Percentiles rank a stretch among this genome's conserved stretches.
phyloP scores from a whole-genome alignment of 78 protist genomes.

The Protostelium mycophagum region DNA sequence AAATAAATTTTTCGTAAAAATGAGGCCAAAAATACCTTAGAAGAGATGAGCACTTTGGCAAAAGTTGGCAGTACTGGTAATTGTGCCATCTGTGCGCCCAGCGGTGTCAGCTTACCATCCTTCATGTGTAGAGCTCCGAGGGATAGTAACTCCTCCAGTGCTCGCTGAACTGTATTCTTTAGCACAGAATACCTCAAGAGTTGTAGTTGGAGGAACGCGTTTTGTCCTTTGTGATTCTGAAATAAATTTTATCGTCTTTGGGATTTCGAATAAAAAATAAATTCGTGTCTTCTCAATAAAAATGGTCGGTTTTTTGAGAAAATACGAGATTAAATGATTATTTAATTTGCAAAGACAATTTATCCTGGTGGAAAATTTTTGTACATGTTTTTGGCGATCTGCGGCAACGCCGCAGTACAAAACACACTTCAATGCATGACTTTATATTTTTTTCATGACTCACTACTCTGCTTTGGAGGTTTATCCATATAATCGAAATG shows the following conservation, averaged over 20 bases:
- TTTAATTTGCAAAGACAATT: no score
- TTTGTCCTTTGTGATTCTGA: no score
- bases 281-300: no score
- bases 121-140: slow-evolving; percentile 22
- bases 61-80: slow-evolving; percentile 66
- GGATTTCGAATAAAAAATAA: no score
- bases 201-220: no score
- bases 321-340: no score
- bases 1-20: not conserved
- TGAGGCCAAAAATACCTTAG: not conserved
- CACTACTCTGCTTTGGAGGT: slow-evolving; percentile 32
- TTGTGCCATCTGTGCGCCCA: slow-evolving; percentile 56
- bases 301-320: no score
- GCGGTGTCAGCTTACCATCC: slow-evolving; percentile 5
- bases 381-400: no score
- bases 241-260: no score
- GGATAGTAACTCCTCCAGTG: slow-evolving; percentile 36
- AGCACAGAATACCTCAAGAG: not conserved
- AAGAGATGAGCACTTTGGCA: slow-evolving; percentile 43
- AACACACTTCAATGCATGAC: not conserved
- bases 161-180: slow-evolving; percentile 4
- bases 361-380: no score
- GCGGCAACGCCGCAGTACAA: no score
- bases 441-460: slow-evolving; percentile 2
- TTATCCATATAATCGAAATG: slow-evolving; percentile 53